These are phyloP conservation scores for Chrysoporthe cubensis DNA, from an alignment of 2,329 filamentous ascomycete species.

Conservation along the genomic window DNA sequence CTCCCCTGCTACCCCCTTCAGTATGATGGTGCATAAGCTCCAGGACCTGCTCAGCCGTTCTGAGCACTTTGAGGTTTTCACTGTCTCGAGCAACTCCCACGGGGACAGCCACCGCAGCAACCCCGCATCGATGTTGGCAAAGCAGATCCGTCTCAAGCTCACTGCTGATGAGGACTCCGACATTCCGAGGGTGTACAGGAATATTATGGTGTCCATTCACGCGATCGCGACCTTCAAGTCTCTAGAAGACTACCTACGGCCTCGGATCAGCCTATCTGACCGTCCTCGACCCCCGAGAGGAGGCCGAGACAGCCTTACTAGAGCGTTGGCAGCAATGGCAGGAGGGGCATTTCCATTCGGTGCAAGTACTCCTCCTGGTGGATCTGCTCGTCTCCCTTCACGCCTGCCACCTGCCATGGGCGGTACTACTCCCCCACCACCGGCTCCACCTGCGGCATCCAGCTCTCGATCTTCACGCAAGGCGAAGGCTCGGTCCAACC, in stretches of 20 bases:
- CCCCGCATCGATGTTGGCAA: slow-evolving; percentile 93
- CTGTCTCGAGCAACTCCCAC: slow-evolving; percentile 75
- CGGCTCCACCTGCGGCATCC: slow-evolving; percentile 46
- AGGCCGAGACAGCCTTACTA: slow-evolving; percentile 63
- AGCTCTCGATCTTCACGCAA: slow-evolving; percentile 49
- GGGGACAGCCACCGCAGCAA: slow-evolving; percentile 78
- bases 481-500: slow-evolving; percentile 52
- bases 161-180: slow-evolving; percentile 89
- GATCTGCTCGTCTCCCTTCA: slow-evolving; percentile 51
- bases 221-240: slow-evolving; percentile 98
- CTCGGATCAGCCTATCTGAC: slow-evolving; percentile 82
- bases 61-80: slow-evolving; percentile 97
- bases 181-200: slow-evolving; percentile 84
- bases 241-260: slow-evolving; percentile 91
- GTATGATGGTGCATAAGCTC: slow-evolving; percentile 87
- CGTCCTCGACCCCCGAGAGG: slow-evolving; percentile 58
- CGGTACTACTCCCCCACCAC: slow-evolving; percentile 37
- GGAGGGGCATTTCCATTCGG: slow-evolving; percentile 65
- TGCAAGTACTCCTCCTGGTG: slow-evolving; percentile 50
- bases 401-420: slow-evolving; percentile 38
- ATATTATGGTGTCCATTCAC: slow-evolving; percentile 98
- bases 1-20: slow-evolving; percentile 82
- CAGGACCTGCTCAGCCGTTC: slow-evolving; percentile 95
- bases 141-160: slow-evolving; percentile 88
- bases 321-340: slow-evolving; percentile 76